Evolutionary conservation across 2,329 filamentous ascomycete genomes (phyloP).

Genomic region (Zymoseptoria ardabiliae): DNA sequence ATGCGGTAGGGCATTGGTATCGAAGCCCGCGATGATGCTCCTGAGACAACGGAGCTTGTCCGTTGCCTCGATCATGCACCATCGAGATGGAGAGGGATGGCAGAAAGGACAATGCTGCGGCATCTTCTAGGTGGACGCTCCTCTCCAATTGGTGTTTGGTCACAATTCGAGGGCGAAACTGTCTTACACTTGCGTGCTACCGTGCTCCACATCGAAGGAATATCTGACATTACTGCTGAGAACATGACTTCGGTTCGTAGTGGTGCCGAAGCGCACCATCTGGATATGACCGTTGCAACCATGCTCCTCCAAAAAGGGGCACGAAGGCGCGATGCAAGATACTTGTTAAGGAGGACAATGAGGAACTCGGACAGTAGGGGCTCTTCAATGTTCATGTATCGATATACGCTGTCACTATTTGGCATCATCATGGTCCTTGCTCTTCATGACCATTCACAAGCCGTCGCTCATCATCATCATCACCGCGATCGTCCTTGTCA

Average conservation of each 20-base stretch:
- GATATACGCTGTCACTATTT: neutral
- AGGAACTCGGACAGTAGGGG: neutral
- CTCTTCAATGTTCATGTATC: neutral
- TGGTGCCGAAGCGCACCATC: too few relatives aligned
- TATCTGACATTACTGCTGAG: too few relatives aligned
- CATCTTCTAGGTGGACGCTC: too few relatives aligned
- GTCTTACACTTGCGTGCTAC: too few relatives aligned
- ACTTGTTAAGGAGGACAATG: neutral
- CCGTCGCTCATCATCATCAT: neutral
- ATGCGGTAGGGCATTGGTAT: neutral
- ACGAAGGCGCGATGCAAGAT: too few relatives aligned
- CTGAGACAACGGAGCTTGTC: neutral
- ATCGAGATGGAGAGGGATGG: neutral
- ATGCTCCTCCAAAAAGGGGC: too few relatives aligned
- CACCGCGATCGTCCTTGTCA: slow-evolving; percentile 12
- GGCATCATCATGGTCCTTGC: neutral
- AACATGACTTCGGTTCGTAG: too few relatives aligned
- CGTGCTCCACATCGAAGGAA: too few relatives aligned
- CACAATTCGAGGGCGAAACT: too few relatives aligned
- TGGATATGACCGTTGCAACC: too few relatives aligned
- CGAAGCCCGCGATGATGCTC: neutral
- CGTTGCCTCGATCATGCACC: neutral
- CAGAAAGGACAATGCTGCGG: neutral
- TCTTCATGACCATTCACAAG: neutral
- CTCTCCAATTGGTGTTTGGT: too few relatives aligned